Percentiles rank a stretch among this genome's conserved stretches.
Evolutionary conservation across 2,329 filamentous ascomycete genomes (phyloP).

Genomic region (Penicillium psychrosexuale): DNA sequence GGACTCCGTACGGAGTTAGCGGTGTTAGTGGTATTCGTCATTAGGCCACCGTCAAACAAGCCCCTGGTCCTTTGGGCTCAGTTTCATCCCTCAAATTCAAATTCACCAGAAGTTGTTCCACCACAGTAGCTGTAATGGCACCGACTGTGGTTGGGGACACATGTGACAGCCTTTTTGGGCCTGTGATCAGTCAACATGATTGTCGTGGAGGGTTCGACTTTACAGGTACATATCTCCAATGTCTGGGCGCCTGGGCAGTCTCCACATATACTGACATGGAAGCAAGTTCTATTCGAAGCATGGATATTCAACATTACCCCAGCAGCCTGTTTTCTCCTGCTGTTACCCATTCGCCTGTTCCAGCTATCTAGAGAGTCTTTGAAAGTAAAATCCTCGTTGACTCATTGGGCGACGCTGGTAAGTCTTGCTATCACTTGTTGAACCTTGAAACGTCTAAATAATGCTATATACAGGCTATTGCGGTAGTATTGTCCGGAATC

Average conservation of each 20-base stretch:
- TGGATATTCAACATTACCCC: background rate
- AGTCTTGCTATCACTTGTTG: background rate
- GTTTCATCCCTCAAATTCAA: background rate
- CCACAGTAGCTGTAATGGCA: background rate
- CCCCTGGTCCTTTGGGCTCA: background rate
- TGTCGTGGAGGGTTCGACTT: background rate
- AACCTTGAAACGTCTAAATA: background rate
- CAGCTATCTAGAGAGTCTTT: slow-evolving; percentile 10
- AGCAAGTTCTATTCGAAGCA: background rate
- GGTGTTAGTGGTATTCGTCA: background rate
- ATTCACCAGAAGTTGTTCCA: no score
- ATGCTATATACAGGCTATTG: background rate
- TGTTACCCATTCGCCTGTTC: slow-evolving; percentile 12
- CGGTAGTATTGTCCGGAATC: background rate
- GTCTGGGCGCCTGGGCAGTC: background rate
- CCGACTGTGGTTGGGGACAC: background rate
- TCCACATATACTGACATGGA: background rate
- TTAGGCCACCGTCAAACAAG: background rate
- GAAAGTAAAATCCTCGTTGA: slow-evolving; percentile 12
- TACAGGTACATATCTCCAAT: background rate
- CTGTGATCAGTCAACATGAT: background rate
- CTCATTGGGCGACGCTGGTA: slow-evolving; percentile 10
- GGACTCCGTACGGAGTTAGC: background rate
- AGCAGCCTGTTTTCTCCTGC: slow-evolving; percentile 6
- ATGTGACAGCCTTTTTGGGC: background rate